Evolutionary conservation across 31 red algal genomes (phyloP).

Genomic region (Porphyra umbilicalis): DNA sequence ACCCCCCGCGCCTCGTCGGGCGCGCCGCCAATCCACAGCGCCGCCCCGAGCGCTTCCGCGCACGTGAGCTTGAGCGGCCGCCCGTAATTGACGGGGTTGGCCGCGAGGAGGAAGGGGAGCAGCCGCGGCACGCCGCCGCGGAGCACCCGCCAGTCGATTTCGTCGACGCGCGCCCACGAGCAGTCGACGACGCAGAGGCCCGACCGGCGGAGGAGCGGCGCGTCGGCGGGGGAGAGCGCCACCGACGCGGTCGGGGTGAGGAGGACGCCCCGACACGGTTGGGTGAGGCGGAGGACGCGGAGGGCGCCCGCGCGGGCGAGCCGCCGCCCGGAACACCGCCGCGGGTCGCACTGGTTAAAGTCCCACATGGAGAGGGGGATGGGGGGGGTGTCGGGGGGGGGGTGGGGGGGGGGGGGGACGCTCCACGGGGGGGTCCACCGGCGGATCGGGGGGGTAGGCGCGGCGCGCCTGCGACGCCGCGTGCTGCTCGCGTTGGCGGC

Average conservation of each 20-base stretch:
- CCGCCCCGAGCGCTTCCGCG: slow-evolving; percentile 89
- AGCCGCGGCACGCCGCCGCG: slow-evolving; percentile 42
- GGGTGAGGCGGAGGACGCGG: slow-evolving; percentile 7
- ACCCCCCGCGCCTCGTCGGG: slow-evolving; percentile 27
- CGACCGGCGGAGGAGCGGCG: slow-evolving; percentile 8
- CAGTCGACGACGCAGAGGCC: slow-evolving; percentile 88
- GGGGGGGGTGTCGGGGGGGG: slow-evolving; percentile 5
- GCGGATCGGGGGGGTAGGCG: neutral
- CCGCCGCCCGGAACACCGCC: slow-evolving; percentile 66
- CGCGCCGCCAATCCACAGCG: slow-evolving; percentile 59
- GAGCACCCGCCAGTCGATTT: slow-evolving; percentile 56
- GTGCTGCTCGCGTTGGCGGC: neutral
- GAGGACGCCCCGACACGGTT: slow-evolving; percentile 43
- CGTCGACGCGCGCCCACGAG: slow-evolving; percentile 89
- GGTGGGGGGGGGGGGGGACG: neutral
- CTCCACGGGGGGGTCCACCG: neutral
- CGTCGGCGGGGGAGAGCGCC: slow-evolving; percentile 53
- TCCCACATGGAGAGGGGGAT: slow-evolving; percentile 51
- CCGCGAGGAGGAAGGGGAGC: slow-evolving; percentile 85
- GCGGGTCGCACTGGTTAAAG: slow-evolving; percentile 75
- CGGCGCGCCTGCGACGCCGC: neutral
- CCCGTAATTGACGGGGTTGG: slow-evolving; percentile 95
- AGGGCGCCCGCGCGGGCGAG: slow-evolving; percentile 46
- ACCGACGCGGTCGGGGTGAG: slow-evolving; percentile 30
- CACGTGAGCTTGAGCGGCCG: slow-evolving; percentile 65